Base-by-base conservation (phyloP, 768 basidiomycete species). In the Neoboletus subvelutipes region DNA sequence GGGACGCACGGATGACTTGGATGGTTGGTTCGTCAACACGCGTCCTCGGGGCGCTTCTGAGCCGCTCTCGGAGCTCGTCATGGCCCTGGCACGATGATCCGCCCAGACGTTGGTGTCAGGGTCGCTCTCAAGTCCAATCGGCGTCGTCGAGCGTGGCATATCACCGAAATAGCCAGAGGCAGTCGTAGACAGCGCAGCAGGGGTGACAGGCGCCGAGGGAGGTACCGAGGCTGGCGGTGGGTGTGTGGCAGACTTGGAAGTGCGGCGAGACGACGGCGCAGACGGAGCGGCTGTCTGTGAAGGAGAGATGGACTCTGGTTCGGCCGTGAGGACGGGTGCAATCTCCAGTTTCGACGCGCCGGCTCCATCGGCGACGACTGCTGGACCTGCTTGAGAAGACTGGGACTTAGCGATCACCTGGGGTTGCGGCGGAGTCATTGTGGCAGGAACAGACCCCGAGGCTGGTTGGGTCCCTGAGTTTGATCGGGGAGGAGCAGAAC, bases 291-390 rank as follows among this genome's bases (percentile, higher is more conserved):
- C 33, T 34, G 33, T 2, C 12, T 34, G 33, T 34, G 33, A 12
- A 13, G 39, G 26, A 22, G 59, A 29, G 18, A 72, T 51, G 15
- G 68, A 75, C 41, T 84, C 83, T 4, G 77, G 75, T 49, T 81
- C 80, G 24, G 78, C 80, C 0, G 80, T 83, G 68, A 84, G 78
- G 9, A 79, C 80, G 6, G 64, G 11, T 68, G 78, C 33, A 76
- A 81, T 22, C 72, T 77, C 42, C 70, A 71, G 39, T 75, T 74
- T 50, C 63, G 76, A 20, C 54, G 64, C 49, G 49, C 53, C 55
- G n/a, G 62, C 43, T 31, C 63, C 58, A 40, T 57, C 47, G 37
- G 57, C 24, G 56, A 67, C 24, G 56, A 67, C 10, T 18, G 52
- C 48, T 13, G 59, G 55, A n/a, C 36, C 45, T 8, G 8, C n/a